Conservation (phyloP, 2,329 filamentous ascomycete species). For the Pseudonectria buxi region DNA sequence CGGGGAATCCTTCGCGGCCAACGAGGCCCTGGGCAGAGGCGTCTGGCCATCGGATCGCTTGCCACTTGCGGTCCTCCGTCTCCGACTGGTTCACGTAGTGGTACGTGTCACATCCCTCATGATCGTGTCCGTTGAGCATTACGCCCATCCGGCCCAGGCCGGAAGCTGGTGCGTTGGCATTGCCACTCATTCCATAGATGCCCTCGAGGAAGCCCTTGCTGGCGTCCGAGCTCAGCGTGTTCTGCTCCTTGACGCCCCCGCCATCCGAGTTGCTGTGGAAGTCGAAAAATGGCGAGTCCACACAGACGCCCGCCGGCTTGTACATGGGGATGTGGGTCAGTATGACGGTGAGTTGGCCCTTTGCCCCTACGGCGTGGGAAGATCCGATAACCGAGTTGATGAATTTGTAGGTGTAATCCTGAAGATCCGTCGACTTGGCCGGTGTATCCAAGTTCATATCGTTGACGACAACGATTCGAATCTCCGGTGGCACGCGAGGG, state of each 20-base stretch:
- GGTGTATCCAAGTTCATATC: constrained; percentile 91
- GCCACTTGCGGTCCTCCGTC: constrained; percentile 40
- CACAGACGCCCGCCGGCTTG: constrained; percentile 75
- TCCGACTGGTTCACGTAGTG: constrained; percentile 67
- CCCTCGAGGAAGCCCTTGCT: constrained; percentile 75
- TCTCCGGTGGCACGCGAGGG: constrained; percentile 51
- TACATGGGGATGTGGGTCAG: constrained; percentile 89
- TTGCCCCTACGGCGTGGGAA: constrained; percentile 52
- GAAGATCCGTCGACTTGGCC: constrained; percentile 57
- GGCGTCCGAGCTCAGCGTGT: constrained; percentile 70
- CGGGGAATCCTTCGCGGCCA: constrained; percentile 42
- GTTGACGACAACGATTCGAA: constrained; percentile 83
- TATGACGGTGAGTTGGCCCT: constrained; percentile 69
- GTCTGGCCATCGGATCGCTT: constrained; percentile 41
- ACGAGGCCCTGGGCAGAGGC: constrained; percentile 36
- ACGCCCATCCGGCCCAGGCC: constrained; percentile 68
- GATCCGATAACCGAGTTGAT: constrained; percentile 62
- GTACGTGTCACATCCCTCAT: constrained; percentile 85
- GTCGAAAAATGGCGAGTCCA: constrained; percentile 75
- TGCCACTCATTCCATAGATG: constrained; percentile 69
- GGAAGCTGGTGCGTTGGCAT: constrained; percentile 47
- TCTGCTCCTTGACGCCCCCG: constrained; percentile 81
- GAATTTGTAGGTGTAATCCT: constrained; percentile 71
- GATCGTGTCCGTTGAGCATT: constrained; percentile 89
- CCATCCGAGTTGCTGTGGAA: constrained; percentile 62